These are phyloP conservation scores for Talaromyces stipitatus DNA, from an alignment of 495 filamentous ascomycete species.

Conservation along the genomic window DNA sequence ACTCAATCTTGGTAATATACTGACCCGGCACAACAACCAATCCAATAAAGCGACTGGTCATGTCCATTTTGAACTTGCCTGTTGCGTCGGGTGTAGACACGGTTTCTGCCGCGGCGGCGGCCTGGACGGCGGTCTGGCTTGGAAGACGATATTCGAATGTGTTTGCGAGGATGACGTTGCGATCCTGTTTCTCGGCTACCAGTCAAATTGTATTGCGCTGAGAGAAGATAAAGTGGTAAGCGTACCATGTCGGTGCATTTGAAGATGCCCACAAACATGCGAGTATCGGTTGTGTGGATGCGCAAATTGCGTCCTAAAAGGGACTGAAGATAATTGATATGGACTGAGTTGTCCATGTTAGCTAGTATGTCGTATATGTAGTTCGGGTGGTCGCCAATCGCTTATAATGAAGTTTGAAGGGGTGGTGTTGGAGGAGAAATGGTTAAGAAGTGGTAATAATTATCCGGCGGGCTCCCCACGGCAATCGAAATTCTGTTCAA, in stretches of 20 bases:
- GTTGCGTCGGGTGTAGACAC: conserved; percentile 19
- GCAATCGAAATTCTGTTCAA: neutral
- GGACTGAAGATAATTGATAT: conserved; percentile 35
- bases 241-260: conserved; percentile 89
- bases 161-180: conserved; percentile 77
- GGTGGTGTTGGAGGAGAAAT: neutral
- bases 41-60: conserved; percentile 80
- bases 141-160: conserved; percentile 84
- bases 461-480: neutral
- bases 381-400: too few species aligned
- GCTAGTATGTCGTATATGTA: neutral
- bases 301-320: conserved; percentile 54
- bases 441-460: neutral
- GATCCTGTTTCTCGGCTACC: conserved; percentile 44
- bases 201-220: neutral
- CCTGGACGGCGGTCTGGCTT: conserved; percentile 39
- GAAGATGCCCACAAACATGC: conserved; percentile 84
- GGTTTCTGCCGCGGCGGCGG: conserved; percentile 34
- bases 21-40: conserved; percentile 85
- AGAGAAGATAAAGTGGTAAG: conserved; percentile 4
- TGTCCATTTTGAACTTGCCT: conserved; percentile 48
- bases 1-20: conserved; percentile 79
- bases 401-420: neutral
- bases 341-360: conserved; percentile 33
- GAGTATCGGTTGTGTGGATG: conserved; percentile 71